phyloP scores from a whole-genome alignment of 148 eudicot species.

The Nepenthes mirabilis region DNA sequence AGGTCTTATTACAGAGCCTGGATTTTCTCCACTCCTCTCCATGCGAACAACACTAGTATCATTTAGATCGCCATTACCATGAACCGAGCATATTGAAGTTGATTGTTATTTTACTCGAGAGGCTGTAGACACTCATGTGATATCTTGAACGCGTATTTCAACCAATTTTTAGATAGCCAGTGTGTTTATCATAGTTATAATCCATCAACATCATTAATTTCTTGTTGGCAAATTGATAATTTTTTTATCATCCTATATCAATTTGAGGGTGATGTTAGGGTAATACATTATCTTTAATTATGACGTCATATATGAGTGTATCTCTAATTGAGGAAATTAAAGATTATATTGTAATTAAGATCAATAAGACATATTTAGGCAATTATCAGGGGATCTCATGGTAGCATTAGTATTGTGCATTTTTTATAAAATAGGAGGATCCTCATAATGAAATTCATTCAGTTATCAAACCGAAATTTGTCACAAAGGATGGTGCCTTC shows the following conservation, averaged over 20 bases:
- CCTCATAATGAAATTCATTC: too few species aligned
- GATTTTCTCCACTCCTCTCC: background rate
- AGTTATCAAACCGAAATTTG: too few species aligned
- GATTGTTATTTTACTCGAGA: background rate
- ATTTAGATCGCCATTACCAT: background rate
- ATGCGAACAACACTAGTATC: slow-evolving; percentile 4
- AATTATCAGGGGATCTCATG: too few species aligned
- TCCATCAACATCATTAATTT: background rate
- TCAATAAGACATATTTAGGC: too few species aligned
- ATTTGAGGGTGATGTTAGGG: slow-evolving; percentile 10
- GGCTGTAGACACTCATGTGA: background rate
- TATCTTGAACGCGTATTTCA: background rate
- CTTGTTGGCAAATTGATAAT: background rate
- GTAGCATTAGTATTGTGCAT: too few species aligned
- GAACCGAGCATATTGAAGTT: background rate
- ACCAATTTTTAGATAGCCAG: background rate
- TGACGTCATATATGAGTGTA: too few species aligned
- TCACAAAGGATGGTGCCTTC: too few species aligned
- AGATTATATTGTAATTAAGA: too few species aligned
- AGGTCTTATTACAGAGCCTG: background rate
- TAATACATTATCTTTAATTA: too few species aligned
- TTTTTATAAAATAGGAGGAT: too few species aligned
- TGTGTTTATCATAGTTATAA: background rate
- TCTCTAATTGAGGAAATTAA: too few species aligned
- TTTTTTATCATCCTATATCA: background rate